Evolutionary conservation across 2,329 filamentous ascomycete genomes (phyloP).

Genomic region (Mariannaea elegans): DNA sequence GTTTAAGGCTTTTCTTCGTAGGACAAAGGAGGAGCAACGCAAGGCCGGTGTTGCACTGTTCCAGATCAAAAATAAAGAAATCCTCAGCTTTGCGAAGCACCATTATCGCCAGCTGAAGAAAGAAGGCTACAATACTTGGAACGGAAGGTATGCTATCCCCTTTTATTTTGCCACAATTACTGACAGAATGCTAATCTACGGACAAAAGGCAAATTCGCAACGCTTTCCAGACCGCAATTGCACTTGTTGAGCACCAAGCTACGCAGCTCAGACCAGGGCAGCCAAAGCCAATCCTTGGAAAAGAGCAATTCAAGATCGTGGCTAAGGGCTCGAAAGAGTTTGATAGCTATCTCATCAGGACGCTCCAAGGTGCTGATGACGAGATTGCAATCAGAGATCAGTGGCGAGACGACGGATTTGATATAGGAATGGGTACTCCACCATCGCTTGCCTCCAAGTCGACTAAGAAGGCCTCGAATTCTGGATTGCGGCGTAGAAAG

Average conservation of each 20-base stretch:
- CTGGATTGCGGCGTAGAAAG: neutral
- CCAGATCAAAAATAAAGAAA: conserved; percentile 15
- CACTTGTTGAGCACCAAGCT: conserved; percentile 25
- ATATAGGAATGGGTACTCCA: neutral
- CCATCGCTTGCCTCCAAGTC: neutral
- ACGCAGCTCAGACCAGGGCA: neutral
- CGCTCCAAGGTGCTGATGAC: neutral
- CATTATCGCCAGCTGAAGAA: conserved; percentile 7
- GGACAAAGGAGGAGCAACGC: conserved; percentile 13
- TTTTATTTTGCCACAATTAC: neutral
- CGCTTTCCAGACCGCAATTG: conserved; percentile 35
- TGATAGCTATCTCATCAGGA: conserved; percentile 14
- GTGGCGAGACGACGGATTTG: conserved; percentile 4
- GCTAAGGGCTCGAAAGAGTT: conserved; percentile 16
- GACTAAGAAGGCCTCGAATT: neutral
- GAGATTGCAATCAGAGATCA: neutral
- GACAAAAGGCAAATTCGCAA: conserved; percentile 36
- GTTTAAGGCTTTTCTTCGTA: conserved; percentile 15
- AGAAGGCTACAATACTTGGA: conserved; percentile 23
- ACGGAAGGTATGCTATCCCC: conserved; percentile 24
- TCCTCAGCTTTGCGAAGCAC: conserved; percentile 11
- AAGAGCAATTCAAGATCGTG: conserved; percentile 17
- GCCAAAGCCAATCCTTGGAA: conserved; percentile 9
- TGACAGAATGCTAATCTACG: neutral
- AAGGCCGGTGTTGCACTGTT: neutral